phyloP scores from a whole-genome alignment of 139 green algal species.

The Coelastrella sp. region DNA sequence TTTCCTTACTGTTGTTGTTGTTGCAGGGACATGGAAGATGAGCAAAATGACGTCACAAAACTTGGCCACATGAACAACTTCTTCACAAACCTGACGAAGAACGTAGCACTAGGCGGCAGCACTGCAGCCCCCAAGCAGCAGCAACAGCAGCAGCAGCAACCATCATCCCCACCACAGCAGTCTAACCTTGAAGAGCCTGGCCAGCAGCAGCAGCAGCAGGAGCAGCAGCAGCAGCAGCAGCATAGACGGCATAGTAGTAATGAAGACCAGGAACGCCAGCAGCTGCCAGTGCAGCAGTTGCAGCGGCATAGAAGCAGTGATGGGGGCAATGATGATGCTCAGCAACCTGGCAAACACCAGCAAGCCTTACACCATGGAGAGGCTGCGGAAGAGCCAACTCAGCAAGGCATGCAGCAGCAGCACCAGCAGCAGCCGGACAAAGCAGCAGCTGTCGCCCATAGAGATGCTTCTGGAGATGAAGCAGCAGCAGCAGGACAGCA shows the following conservation, averaged over 20 bases:
- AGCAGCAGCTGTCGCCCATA: not conserved
- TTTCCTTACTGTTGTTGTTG: not conserved
- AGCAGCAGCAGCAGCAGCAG: too few relatives aligned
- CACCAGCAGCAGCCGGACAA: slow-evolving; percentile 30
- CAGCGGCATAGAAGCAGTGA: too few relatives aligned
- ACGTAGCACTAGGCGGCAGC: slow-evolving; percentile 77
- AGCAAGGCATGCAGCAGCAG: not conserved
- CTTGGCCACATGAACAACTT: slow-evolving; percentile 93
- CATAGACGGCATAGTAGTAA: not conserved
- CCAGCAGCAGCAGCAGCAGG: slow-evolving; percentile 25
- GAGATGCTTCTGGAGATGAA: too few relatives aligned
- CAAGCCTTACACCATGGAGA: not conserved
- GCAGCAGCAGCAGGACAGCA: slow-evolving; percentile 13
- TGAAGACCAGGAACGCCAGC: not conserved
- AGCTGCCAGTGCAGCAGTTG: not conserved
- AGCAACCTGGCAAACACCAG: not conserved
- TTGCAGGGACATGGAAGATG: slow-evolving; percentile 78
- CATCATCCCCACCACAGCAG: not conserved
- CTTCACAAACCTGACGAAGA: slow-evolving; percentile 89
- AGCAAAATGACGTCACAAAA: slow-evolving; percentile 76
- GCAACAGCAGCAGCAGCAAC: not conserved
- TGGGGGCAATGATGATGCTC: too few relatives aligned
- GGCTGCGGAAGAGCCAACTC: not conserved
- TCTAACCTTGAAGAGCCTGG: not conserved
- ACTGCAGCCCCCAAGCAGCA: slow-evolving; percentile 11